Evolutionary conservation across 768 basidiomycete genomes (phyloP), one percentile per base, ranked within the genome.

Genomic region (Coprinopsis cinerea): DNA sequence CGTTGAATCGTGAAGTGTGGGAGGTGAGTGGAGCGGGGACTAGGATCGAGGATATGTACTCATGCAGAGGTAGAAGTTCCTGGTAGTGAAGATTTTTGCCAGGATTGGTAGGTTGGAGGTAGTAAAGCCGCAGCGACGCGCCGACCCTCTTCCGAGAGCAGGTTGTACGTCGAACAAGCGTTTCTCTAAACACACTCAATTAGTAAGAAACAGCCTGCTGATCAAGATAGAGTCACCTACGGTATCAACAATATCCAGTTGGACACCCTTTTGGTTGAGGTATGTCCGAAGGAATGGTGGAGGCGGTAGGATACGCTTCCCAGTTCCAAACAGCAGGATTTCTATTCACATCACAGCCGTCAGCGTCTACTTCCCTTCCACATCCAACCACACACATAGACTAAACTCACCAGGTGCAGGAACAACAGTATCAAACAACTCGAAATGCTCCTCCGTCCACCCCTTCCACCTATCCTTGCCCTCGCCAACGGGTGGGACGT

Each of bases 161-260:
- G 64, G 64, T 99, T 97, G 66, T 93, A 99, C 0, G 95, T 97
- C 23, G 94, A 86, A 58, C 91, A 93, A 15, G 94, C 95, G 62
- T 94, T 96, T 59, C 90, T 73, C 93, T 88, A 17, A 40, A n/a
- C n/a, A n/a, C 40, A 55, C 40, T 44, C 23, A 28, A 28, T 14
- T 42, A 46, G 27, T 26, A 25, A 50, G 34, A 44, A 22, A 27
- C 9, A 15, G 39, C 22, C 26, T 22, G 1, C 22, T 26, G 41
- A 17, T 44, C 27, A 48, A 24, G 52, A 26, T 14, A 39, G n/a
- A 13, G 11, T 23, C 2, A 71, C 79, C 47, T 54, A 90, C 90
- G 35, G 89, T 88, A 63, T 89, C 87, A 81, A 94, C 91, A 17
- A 91, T 76, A 57, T 98, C 94, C 43, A 92, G 67, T 59, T 91